A percentile compares a stretch with the other conserved stretches of the same genome.
Evolutionary conservation across 2,329 filamentous ascomycete genomes (phyloP).

Genomic region (Penicillium vulpinum): DNA sequence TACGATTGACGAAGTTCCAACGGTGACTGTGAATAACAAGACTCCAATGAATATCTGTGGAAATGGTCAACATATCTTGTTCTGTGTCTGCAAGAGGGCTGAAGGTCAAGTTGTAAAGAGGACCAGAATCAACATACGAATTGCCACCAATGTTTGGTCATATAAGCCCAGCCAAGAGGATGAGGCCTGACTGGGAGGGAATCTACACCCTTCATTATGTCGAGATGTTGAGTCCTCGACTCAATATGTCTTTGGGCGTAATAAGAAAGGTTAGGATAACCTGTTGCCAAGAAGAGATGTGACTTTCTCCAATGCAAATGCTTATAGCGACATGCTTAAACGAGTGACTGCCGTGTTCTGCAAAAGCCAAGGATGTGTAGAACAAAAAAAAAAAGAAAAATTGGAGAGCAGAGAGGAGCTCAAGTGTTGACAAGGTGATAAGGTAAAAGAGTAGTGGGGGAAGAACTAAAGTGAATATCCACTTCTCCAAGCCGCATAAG

Average conservation of each 20-base stretch:
- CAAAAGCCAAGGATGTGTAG: not conserved
- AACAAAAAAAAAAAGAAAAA: not conserved
- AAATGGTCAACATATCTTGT: conserved; percentile 13
- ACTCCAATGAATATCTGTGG: conserved; percentile 38
- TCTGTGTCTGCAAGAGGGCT: not conserved
- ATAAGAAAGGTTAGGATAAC: not conserved
- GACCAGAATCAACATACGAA: conserved; percentile 33
- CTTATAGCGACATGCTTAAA: conserved; percentile 6
- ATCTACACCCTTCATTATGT: conserved; percentile 29
- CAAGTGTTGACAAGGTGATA: not conserved
- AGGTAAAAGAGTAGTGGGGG: conserved; percentile 5
- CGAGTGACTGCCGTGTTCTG: not conserved
- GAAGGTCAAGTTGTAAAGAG: conserved; percentile 7
- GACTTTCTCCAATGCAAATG: not conserved
- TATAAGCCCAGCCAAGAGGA: conserved; percentile 36
- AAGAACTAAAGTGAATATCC: conserved; percentile 7
- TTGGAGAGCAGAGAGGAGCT: not conserved
- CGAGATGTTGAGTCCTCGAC: not conserved
- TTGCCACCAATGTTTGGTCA: conserved; percentile 47
- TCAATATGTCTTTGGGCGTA: not conserved
- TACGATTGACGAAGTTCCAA: conserved; percentile 32
- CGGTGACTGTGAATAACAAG: conserved; percentile 30
- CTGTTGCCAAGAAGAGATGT: not conserved
- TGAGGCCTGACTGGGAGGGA: conserved; percentile 21
- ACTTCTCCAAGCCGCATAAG: conserved; percentile 6